phyloP scores from a whole-genome alignment of 371 early-diverging fungal species.

The Syncephalis fuscata region DNA sequence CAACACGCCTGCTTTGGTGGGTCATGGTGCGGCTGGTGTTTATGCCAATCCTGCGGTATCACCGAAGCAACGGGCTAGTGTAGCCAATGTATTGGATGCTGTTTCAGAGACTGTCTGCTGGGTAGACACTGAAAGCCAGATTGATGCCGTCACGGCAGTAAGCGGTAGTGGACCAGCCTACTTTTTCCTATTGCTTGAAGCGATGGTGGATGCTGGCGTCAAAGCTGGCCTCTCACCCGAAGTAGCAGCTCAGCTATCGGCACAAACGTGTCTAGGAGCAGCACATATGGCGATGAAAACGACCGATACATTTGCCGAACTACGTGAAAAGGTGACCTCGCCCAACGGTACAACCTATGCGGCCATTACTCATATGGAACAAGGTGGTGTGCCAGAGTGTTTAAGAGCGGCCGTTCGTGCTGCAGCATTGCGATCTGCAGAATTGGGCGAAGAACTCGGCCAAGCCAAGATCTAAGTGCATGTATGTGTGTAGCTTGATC shows the following conservation, averaged over 20 bases:
- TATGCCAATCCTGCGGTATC: constrained; percentile 46
- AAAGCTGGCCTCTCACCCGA: constrained; percentile 59
- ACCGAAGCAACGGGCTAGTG: constrained; percentile 33
- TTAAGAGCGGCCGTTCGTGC: constrained; percentile 43
- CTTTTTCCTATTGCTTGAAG: constrained; percentile 83
- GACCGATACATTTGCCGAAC: constrained; percentile 19
- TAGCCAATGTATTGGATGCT: constrained; percentile 44
- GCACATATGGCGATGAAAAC: constrained; percentile 67
- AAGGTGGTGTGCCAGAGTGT: constrained; percentile 28
- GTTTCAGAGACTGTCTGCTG: constrained; percentile 63
- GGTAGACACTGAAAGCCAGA: constrained; percentile 54
- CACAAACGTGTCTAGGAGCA: constrained; percentile 82
- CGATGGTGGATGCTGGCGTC: constrained; percentile 69
- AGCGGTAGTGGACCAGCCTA: constrained; percentile 88
- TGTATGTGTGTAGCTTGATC: background rate
- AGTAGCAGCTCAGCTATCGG: constrained; percentile 58
- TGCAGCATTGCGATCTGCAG: constrained; percentile 46
- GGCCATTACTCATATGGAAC: constrained; percentile 61
- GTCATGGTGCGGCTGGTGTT: constrained; percentile 77
- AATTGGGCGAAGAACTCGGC: constrained; percentile 52
- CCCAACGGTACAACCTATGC: constrained; percentile 92
- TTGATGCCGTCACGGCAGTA: constrained; percentile 81
- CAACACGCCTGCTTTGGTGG: constrained; percentile 80
- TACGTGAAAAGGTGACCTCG: constrained; percentile 75
- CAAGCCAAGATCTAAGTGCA: constrained; percentile 9